Base-by-base conservation (phyloP, 2,329 filamentous ascomycete species). In the Pyrenophora seminiperda region DNA sequence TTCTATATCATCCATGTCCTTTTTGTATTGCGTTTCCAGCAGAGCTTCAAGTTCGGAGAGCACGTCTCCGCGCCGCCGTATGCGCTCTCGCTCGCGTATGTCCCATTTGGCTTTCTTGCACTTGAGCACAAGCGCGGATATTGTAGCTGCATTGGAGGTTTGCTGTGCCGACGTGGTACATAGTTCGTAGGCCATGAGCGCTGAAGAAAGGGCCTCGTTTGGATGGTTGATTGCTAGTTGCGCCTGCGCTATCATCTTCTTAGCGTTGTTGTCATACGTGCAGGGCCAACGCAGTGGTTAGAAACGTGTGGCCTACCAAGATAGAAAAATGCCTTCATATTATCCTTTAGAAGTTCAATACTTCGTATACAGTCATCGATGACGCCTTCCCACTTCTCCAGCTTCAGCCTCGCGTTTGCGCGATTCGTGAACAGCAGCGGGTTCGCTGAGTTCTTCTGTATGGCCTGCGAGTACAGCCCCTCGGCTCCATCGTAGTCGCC, bases 81-180 rank as follows among this genome's bases (percentile, higher is more conserved):
- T 65, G 1, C 89, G 79, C 29, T 79, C 77, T 47, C 78, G 79
- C 71, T 97, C 93, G 58, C 79, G 78, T 9, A 84, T 81, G 29
- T 93, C 89, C 90, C 94, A 97, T 31, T 89, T 84, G 56, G 87
- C 86, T 73, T 93, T 93, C 74, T 95, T 96, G 66, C 90, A 91
- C 49, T 81, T 80, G 17, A 96, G 77, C 0, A 97, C 89, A 13
- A 89, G 82, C 13, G 80, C 78, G 0, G 89, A 91, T 36, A 96
- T 84, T 17, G 86, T 82, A 17, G 83, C 79, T 0, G 93, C 82
- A 30, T 87, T 88, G 52, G 82, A 83, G 67, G 86, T 88, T 65
- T 83, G 81, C 15, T 77, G 79, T 17, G 76, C 42, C 76, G 54
- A 77, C 4, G 57, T 75, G 14, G 85, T 77, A 71, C 88, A 91